Percentiles rank a stretch among this genome's conserved stretches.
Conservation (phyloP, 2,329 filamentous ascomycete genomes). For the Chrysosporium queenslandicum region DNA sequence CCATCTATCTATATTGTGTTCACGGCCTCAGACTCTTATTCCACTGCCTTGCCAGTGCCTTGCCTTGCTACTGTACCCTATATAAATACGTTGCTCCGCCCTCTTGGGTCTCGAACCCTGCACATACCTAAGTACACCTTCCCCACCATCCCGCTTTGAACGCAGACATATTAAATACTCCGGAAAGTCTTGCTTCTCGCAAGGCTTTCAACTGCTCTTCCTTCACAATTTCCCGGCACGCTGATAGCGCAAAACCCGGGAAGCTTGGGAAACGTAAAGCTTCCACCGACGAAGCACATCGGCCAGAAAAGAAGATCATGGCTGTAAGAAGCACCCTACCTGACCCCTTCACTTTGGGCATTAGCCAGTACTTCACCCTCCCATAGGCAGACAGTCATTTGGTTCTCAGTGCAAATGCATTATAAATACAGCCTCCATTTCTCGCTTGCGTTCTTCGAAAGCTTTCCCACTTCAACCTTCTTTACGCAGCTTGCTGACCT, state of each 20-base stretch:
- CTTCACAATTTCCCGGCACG: conserved; percentile 28
- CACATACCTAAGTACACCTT: conserved; percentile 7
- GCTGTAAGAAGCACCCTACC: conserved; percentile 30
- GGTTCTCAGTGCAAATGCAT: neutral
- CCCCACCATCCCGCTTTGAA: conserved; percentile 17
- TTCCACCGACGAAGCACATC: conserved; percentile 29
- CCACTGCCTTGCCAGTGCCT: neutral
- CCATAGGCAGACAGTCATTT: neutral
- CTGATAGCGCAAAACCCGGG: conserved; percentile 18
- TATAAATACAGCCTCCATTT: conserved; percentile 5
- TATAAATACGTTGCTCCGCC: neutral
- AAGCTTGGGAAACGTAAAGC: conserved; percentile 18
- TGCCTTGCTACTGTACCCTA: neutral
- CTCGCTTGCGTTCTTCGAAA: neutral
- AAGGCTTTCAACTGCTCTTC: conserved; percentile 31
- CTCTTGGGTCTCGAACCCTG: neutral
- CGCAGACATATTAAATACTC: conserved; percentile 10
- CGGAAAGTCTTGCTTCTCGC: conserved; percentile 36
- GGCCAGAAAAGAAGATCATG: conserved; percentile 46
- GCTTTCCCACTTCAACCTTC: conserved; percentile 1
- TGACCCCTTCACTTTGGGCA: conserved; percentile 6
- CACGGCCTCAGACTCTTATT: neutral
- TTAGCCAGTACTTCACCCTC: conserved; percentile 1
- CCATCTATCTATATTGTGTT: neutral
- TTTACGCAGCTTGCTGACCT: conserved; percentile 11